Conservation (phyloP, 1,284 basidiomycete genomes). For the Apiotrichum gamsii region DNA sequence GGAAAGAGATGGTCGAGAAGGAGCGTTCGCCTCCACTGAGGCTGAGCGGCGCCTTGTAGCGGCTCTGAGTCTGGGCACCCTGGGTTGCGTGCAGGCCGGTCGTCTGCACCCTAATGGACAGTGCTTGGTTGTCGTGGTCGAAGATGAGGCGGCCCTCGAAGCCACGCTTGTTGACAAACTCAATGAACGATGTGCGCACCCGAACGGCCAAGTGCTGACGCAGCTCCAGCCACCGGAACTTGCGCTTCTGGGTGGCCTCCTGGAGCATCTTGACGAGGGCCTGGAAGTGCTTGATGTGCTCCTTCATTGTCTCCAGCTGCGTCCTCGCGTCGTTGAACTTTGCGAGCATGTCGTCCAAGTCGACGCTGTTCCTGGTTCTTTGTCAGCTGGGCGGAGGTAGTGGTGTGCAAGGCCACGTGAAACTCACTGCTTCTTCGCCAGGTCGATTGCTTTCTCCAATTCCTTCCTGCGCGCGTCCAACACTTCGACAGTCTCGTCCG, state of each 20-base stretch:
- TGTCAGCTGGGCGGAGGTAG: no score
- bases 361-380: constrained; percentile 69
- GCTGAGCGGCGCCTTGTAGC: constrained; percentile 54
- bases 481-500: constrained; percentile 54
- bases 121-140: constrained; percentile 63
- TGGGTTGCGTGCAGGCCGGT: constrained; percentile 1
- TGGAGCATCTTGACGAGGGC: constrained; percentile 8
- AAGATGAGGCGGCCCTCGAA: constrained; percentile 74
- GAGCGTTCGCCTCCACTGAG: constrained; percentile 90
- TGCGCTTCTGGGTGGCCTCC: constrained; percentile 50
- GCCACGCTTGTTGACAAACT: constrained; percentile 74
- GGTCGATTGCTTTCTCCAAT: constrained; percentile 60
- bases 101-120: constrained; percentile 46
- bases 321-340: constrained; percentile 53
- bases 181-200: constrained; percentile 73
- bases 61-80: not conserved
- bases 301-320: constrained; percentile 29
- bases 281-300: constrained; percentile 28
- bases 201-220: constrained; percentile 76
- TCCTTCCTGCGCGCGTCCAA: constrained; percentile 60
- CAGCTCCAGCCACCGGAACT: constrained; percentile 77
- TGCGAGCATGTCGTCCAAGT: constrained; percentile 66
- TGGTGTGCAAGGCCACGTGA: not conserved
- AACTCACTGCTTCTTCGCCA: constrained; percentile 61
- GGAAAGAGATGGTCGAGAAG: constrained; percentile 89